These are phyloP conservation scores for Bifiguratus adelaidae DNA, from an alignment of 192 early-diverging fungal species.

Conservation along the genomic window DNA sequence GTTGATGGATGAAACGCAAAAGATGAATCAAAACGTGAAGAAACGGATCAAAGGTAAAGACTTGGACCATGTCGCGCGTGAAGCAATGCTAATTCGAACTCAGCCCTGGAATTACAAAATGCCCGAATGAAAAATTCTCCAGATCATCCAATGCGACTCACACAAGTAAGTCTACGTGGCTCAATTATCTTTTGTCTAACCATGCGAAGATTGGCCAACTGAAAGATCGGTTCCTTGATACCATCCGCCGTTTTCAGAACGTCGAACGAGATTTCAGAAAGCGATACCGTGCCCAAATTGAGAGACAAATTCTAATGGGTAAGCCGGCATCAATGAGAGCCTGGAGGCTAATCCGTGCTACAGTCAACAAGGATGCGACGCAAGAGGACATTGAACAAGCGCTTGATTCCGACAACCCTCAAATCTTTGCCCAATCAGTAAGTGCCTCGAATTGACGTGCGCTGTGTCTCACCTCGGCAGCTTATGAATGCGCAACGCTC, in stretches of 20 bases:
- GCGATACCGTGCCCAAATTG: conserved; percentile 75
- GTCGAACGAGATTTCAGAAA: conserved; percentile 71
- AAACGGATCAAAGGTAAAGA: conserved; percentile 44
- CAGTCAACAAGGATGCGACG: conserved; percentile 75
- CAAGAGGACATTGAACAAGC: conserved; percentile 65
- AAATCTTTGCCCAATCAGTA: conserved; percentile 79
- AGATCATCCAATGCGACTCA: too few species aligned
- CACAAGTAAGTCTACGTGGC: too few species aligned
- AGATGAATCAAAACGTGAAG: conserved; percentile 29
- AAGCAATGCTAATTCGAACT: too few species aligned
- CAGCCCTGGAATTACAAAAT: conserved; percentile 23
- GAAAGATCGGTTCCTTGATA: conserved; percentile 49
- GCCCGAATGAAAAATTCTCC: conserved; percentile 18
- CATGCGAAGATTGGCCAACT: conserved; percentile 4
- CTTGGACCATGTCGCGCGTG: too few species aligned
- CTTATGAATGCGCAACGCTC: conserved; percentile 66
- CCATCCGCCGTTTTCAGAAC: conserved; percentile 65
- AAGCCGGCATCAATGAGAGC: conserved; percentile 1
- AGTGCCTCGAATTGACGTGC: too few species aligned
- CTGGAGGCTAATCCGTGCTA: neutral
- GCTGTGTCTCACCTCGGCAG: too few species aligned
- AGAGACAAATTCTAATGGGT: conserved; percentile 80
- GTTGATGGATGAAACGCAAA: conserved; percentile 10
- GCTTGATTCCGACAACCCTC: conserved; percentile 58
- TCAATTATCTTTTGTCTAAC: too few species aligned